Base-by-base conservation (phyloP, 495 filamentous ascomycete genomes). In the Letharia columbiana region DNA sequence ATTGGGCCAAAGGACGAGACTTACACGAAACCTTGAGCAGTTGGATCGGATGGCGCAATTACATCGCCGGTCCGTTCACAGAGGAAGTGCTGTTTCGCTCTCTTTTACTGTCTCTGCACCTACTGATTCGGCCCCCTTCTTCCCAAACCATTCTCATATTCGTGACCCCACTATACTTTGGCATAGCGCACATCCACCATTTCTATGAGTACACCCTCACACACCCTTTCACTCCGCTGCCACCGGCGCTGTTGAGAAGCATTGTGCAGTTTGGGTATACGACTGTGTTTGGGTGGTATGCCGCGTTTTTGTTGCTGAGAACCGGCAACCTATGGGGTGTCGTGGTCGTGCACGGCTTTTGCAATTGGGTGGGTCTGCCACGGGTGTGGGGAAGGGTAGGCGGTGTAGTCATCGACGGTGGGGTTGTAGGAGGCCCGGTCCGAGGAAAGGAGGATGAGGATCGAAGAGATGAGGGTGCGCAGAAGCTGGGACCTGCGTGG, bases 71-170 rank as follows among this genome's bases (percentile, higher is more conserved):
- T 57, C 94, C 94, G 0, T 74, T 94, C 45, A 96, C 90, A 13
- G 94, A 98, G 79, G 94, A 98, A 75, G 71, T 96, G 61, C 88
- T 98, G 73, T 98, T 96, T 78, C 90, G 94, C 74, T 89, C 90
- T 4, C 83, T 88, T 58, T 83, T 94, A 57, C 80, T 96, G 61
- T 89, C 92, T 9, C 80, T 96, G 4, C 87, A 96, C 73, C 76
- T 96, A 8, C 76, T 93, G n/a, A 84, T 91, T n/a, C 81, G 81
- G 41, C 69, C 69, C 8, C 61, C 59, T 41, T 75, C 82, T 10
- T 77, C 83, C 5, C 75, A 86, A 3, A 75, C 75, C 1, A 78
- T 76, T 7, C 86, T 90, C 69, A 81, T 96, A 71, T 91, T 94
- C 75, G 74, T 90, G 11, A 86, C 89, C 0, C 94, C 94, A 3